Conservation (phyloP, 441 rosid species). For the Lepidium campestre region DNA sequence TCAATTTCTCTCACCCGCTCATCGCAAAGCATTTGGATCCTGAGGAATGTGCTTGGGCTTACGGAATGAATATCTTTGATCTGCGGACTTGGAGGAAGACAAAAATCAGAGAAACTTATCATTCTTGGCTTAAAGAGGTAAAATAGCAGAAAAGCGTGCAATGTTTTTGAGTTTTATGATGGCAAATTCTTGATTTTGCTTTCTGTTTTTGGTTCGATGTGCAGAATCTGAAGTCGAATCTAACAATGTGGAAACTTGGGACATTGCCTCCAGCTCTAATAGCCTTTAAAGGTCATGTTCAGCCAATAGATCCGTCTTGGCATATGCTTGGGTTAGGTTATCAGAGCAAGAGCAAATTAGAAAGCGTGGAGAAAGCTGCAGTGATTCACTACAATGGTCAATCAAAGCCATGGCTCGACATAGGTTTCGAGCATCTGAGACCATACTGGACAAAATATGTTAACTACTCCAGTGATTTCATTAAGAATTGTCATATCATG, state of each 20-base stretch:
- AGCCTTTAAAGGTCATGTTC: slow-evolving; percentile 90
- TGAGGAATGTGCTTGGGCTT: slow-evolving; percentile 98
- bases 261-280: slow-evolving; percentile 98
- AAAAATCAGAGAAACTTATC: slow-evolving; percentile 79
- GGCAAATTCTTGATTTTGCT: background rate
- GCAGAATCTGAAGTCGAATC: slow-evolving; percentile 87
- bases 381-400: slow-evolving; percentile 98
- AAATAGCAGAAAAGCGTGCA: slow-evolving; percentile 1
- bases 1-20: slow-evolving; percentile 96
- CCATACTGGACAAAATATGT: slow-evolving; percentile 96
- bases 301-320: slow-evolving; percentile 86
- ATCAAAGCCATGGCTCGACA: slow-evolving; percentile 95
- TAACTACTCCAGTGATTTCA: slow-evolving; percentile 86
- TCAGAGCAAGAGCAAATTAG: slow-evolving; percentile 67
- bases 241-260: slow-evolving; percentile 98
- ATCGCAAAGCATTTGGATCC: slow-evolving; percentile 71
- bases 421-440: slow-evolving; percentile 94
- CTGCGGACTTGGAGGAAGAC: slow-evolving; percentile 90
- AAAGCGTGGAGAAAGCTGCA: slow-evolving; percentile 70
- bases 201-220: slow-evolving; percentile 15
- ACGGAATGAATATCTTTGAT: slow-evolving; percentile 97
- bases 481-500: slow-evolving; percentile 89
- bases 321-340: slow-evolving; percentile 99
- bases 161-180: background rate
- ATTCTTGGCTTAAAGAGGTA: slow-evolving; percentile 96